Percentiles rank a stretch among this genome's conserved stretches.
Conservation (phyloP, 768 basidiomycete genomes). For the Polyporus arcularius region DNA sequence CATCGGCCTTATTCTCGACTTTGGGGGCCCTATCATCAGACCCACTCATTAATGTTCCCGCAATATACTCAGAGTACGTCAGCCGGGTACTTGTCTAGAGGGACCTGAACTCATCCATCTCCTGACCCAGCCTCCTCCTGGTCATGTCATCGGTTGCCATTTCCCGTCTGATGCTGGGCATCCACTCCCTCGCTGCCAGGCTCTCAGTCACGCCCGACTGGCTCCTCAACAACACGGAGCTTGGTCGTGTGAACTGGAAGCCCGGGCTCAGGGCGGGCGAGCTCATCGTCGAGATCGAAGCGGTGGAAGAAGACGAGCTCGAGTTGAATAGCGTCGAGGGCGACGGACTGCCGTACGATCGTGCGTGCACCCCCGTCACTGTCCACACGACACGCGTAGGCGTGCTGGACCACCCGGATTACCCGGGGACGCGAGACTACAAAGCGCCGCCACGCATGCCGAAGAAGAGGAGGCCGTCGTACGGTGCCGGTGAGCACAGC, state of each 20-base stretch:
- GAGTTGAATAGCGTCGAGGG: conserved; percentile 10
- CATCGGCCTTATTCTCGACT: conserved; percentile 14
- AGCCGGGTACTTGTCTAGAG: neutral
- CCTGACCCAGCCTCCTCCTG: conserved; percentile 12
- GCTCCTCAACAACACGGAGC: conserved; percentile 47
- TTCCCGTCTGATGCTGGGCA: conserved; percentile 41
- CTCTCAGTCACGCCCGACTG: conserved; percentile 43
- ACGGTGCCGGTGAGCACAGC: too few relatives aligned
- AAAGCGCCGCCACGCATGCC: conserved; percentile 7
- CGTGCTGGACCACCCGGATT: conserved; percentile 12
- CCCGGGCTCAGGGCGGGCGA: conserved; percentile 16
- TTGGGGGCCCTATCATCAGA: conserved; percentile 10
- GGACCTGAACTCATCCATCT: neutral
- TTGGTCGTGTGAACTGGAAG: conserved; percentile 39
- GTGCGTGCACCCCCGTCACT: neutral
- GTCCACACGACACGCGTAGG: conserved; percentile 17
- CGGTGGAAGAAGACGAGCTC: conserved; percentile 13
- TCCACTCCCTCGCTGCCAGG: conserved; percentile 43
- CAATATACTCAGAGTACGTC: neutral
- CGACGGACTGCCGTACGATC: neutral
- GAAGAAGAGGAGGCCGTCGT: neutral
- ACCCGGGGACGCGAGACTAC: conserved; percentile 15
- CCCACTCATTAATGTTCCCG: conserved; percentile 4
- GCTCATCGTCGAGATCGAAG: conserved; percentile 24
- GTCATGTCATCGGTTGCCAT: conserved; percentile 32